phyloP scores from a whole-genome alignment of 2,329 filamentous ascomycete genomes.

The Ceratocystiopsis brevicomis region DNA sequence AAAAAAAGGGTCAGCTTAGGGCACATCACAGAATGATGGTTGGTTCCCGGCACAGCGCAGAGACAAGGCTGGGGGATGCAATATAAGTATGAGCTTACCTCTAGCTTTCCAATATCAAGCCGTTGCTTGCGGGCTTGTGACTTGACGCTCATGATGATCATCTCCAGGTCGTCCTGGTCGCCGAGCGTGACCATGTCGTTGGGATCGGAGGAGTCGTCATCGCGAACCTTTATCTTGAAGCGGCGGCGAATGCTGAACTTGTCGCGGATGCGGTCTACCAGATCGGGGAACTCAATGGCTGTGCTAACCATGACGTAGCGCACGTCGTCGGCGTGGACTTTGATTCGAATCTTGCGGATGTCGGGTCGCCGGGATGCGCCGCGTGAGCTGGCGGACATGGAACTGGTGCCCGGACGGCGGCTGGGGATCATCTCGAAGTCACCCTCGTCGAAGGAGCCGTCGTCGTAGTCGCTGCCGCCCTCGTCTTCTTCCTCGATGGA shows the following conservation, averaged over 20 bases:
- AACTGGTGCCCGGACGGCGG: constrained; percentile 25
- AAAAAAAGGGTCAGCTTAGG: not conserved
- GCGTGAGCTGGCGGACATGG: constrained; percentile 29
- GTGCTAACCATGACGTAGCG: constrained; percentile 76
- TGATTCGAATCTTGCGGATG: constrained; percentile 66
- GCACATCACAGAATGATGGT: no score
- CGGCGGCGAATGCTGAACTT: constrained; percentile 65
- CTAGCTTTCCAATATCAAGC: constrained; percentile 78
- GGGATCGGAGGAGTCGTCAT: constrained; percentile 52
- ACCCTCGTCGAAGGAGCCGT: constrained; percentile 50
- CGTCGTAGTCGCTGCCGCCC: constrained; percentile 52
- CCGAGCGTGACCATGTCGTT: constrained; percentile 88
- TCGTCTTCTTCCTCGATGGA: constrained; percentile 71
- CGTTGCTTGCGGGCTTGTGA: constrained; percentile 52
- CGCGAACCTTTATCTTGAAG: constrained; percentile 77
- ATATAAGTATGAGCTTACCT: constrained; percentile 40
- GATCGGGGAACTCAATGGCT: constrained; percentile 54
- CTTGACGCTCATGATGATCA: constrained; percentile 57
- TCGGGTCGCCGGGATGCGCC: constrained; percentile 43
- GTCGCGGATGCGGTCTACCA: constrained; percentile 61
- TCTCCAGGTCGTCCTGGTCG: constrained; percentile 88
- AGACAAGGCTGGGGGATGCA: not conserved
- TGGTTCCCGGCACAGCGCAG: no score
- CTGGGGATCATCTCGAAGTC: constrained; percentile 63
- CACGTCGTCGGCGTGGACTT: constrained; percentile 81